Evolutionary conservation across 2,329 filamentous ascomycete species (phyloP).

Genomic region (Aureobasidium sp.): DNA sequence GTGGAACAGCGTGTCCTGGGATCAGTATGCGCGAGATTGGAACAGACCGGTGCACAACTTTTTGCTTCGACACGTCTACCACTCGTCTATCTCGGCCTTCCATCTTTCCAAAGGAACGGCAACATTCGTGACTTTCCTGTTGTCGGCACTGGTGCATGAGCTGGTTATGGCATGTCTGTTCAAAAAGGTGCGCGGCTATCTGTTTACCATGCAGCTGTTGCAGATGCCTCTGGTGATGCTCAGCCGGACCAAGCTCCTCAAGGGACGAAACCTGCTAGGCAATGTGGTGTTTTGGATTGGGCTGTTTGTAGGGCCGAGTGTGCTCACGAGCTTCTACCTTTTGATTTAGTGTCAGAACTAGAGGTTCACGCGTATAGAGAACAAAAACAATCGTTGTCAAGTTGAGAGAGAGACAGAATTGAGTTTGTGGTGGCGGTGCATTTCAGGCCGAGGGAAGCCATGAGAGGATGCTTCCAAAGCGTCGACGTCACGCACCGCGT

Average conservation of each 20-base stretch:
- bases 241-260: constrained; percentile 60
- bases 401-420: neutral
- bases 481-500: constrained; percentile 11
- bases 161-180: constrained; percentile 76
- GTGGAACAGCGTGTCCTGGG: constrained; percentile 55
- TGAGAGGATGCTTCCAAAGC: neutral
- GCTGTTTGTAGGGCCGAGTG: constrained; percentile 67
- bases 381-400: neutral
- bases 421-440: constrained; percentile 4
- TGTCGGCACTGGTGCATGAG: constrained; percentile 66
- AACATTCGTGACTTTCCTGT: constrained; percentile 67
- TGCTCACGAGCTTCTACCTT: constrained; percentile 48
- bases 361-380: neutral
- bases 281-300: constrained; percentile 75
- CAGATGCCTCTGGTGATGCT: constrained; percentile 65
- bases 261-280: constrained; percentile 55
- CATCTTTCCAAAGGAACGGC: constrained; percentile 63
- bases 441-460: neutral
- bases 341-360: constrained; percentile 31
- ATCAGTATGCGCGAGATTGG: constrained; percentile 75
- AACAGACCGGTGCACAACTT: constrained; percentile 77
- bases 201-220: constrained; percentile 65
- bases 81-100: constrained; percentile 67
- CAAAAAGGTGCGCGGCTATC: constrained; percentile 67
- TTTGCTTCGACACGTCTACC: constrained; percentile 70